Percentiles rank a stretch among this genome's conserved stretches.
Conservation (phyloP, 345 rosid genomes). For the Physaria fendleri region DNA sequence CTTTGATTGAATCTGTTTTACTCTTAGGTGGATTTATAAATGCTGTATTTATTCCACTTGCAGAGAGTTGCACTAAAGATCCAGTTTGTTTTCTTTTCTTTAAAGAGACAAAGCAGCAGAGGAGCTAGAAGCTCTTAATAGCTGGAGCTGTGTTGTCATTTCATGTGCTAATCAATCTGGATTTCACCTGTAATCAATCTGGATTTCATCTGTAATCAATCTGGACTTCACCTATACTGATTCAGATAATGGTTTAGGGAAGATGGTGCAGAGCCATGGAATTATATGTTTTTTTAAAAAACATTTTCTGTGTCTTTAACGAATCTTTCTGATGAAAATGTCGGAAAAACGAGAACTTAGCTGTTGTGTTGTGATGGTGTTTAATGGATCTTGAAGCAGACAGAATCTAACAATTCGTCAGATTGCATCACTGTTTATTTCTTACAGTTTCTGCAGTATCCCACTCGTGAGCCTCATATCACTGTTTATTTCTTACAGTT, state of each 20-base stretch:
- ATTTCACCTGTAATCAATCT: too few species aligned
- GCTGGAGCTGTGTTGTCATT: slow-evolving; percentile 31
- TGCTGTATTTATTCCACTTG: slow-evolving; percentile 29
- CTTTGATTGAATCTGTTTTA: slow-evolving; percentile 12
- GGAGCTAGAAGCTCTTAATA: slow-evolving; percentile 15
- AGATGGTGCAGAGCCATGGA: slow-evolving; percentile 20
- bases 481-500: slow-evolving; percentile 17
- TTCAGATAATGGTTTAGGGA: too few species aligned
- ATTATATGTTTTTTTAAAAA: background rate
- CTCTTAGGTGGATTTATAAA: slow-evolving; percentile 18
- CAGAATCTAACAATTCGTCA: slow-evolving; percentile 32
- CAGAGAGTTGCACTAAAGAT: slow-evolving; percentile 17
- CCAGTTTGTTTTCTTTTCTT: slow-evolving; percentile 12
- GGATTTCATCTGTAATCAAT: slow-evolving; percentile 12
- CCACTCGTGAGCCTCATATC: slow-evolving; percentile 35
- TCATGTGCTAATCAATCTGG: too few species aligned
- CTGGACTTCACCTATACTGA: slow-evolving; percentile 6
- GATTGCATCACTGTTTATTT: slow-evolving; percentile 34
- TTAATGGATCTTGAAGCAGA: slow-evolving; percentile 26
- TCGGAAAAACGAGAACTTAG: slow-evolving; percentile 22
- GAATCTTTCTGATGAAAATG: slow-evolving; percentile 18
- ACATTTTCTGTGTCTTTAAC: slow-evolving; percentile 3
- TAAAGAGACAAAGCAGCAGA: slow-evolving; percentile 4
- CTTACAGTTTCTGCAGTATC: slow-evolving; percentile 26
- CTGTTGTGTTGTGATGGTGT: slow-evolving; percentile 24